These are phyloP conservation scores for Pleurozium schreberi DNA, from an alignment of 225 moss, liverwort and hornwort genomes.

Conservation along the genomic window DNA sequence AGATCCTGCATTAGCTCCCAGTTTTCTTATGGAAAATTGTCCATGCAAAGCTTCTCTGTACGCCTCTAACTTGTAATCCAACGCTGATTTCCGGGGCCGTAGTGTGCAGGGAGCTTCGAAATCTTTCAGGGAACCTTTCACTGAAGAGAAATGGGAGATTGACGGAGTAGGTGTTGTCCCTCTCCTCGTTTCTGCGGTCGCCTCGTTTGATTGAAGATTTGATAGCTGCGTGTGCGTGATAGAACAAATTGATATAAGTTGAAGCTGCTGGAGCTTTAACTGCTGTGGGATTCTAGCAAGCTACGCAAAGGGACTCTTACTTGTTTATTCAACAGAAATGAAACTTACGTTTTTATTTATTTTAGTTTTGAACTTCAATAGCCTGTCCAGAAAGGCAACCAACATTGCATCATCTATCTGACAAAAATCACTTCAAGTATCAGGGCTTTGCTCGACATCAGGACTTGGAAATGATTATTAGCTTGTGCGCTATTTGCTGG, in stretches of 20 bases:
- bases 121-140: not conserved
- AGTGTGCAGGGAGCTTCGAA: not conserved
- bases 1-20: not conserved
- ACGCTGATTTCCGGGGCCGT: not conserved
- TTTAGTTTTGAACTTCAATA: conserved; percentile 31
- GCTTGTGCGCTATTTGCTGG: not conserved
- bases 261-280: not conserved
- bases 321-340: not conserved
- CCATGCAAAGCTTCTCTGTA: conserved; percentile 3
- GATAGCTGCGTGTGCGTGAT: conserved; percentile 15
- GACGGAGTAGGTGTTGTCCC: not conserved
- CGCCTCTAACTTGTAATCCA: not conserved
- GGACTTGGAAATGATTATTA: not conserved
- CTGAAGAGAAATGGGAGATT: conserved; percentile 1
- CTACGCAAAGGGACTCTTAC: not conserved
- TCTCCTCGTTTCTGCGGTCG: not conserved
- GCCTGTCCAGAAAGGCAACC: conserved; percentile 45
- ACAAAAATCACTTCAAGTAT: conserved; percentile 18
- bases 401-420: conserved; percentile 47
- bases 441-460: conserved; percentile 1
- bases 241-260: not conserved
- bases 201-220: not conserved
- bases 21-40: not conserved
- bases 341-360: conserved; percentile 19
- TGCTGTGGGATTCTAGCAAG: not conserved